phyloP scores from a whole-genome alignment of 2,329 filamentous ascomycete species.

The Akanthomyces uredinophilus region DNA sequence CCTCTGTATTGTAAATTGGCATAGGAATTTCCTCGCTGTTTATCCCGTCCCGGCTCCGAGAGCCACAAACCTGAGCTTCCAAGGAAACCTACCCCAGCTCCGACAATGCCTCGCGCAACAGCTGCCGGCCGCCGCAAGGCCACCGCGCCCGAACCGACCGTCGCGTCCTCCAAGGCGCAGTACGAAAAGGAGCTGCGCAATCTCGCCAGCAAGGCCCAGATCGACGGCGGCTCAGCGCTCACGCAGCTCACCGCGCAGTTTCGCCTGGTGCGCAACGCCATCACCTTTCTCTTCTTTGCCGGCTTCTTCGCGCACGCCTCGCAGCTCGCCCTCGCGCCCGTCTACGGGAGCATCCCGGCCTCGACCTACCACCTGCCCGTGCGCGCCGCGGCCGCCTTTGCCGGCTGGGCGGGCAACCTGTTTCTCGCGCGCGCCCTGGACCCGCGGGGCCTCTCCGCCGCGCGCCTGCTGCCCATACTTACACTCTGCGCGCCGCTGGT shows the following conservation, averaged over 20 bases:
- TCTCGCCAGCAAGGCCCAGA: conserved; percentile 41
- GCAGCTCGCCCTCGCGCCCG: conserved; percentile 72
- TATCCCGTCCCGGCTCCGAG: neutral
- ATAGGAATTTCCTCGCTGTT: neutral
- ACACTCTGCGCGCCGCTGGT: conserved; percentile 69
- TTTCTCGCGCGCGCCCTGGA: conserved; percentile 37
- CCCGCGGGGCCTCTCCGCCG: conserved; percentile 37
- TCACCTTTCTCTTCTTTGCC: conserved; percentile 28
- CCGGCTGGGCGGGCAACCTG: conserved; percentile 67
- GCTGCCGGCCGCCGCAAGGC: conserved; percentile 4
- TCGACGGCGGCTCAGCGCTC: conserved; percentile 27
- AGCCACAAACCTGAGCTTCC: too few species aligned
- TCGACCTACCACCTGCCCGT: conserved; percentile 65
- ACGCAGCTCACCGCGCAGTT: conserved; percentile 36
- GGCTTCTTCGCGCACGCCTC: conserved; percentile 66
- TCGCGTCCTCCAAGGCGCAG: conserved; percentile 27
- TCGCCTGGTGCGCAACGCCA: conserved; percentile 32
- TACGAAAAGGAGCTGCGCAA: conserved; percentile 51
- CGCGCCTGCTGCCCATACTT: conserved; percentile 61
- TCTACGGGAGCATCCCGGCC: conserved; percentile 81
- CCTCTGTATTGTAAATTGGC: neutral
- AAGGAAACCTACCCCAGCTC: neutral
- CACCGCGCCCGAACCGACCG: conserved; percentile 16
- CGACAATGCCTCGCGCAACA: conserved; percentile 3
- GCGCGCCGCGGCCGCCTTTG: conserved; percentile 60